Evolutionary conservation across 2,329 filamentous ascomycete species (phyloP), one percentile per base, ranked within the genome.

Genomic region (Talaromyces sp.): DNA sequence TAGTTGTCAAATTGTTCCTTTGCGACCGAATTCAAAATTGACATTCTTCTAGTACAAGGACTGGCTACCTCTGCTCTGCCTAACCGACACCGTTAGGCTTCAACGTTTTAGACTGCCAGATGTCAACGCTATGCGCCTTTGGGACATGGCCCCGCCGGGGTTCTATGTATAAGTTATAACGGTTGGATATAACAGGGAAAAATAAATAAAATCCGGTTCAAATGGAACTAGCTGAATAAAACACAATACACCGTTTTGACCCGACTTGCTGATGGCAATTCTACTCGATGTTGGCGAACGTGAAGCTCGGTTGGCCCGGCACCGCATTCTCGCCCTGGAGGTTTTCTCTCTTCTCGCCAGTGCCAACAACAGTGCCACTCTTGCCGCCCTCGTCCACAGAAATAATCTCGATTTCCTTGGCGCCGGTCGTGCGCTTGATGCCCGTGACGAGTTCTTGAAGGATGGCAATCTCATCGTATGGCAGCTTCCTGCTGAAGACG

Each of bases 401-500:
- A 52, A 96, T 78, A 65, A 96, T 82, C 66, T 91, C 89, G 23
- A 96, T 85, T 40, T 83, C 84, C 67, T 84, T 86, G 67, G 89
- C 87, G 33, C 88, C 87, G 1, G 89, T 87, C 18, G 88, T 89
- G 75, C 89, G 88, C 83, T 89, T 91, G 70, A 99, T 79, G 23
- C 88, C 89, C 1, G 87, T 83, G 3, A 92, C 81, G 89, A 97
- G 96, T 70, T 92, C 87, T 59, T 81, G 75, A 61, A 98, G 81
- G 36, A 89, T 89, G 63, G 84, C 82, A 55, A 87, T 82, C 81
- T 99, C 95, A 69, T 97, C 89, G 75, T 98, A 99, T 0, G 86
- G 83, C 64, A 99, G 82, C 78, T 94, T 91, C 67, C 92, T 85
- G 72, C 94, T 87, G 71, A 98, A 88, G 9, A 97, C 91, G 2